Evolutionary conservation across 2,329 filamentous ascomycete species (phyloP), one percentile per base, ranked within the genome.

Genomic region (Aaosphaeria arxii): DNA sequence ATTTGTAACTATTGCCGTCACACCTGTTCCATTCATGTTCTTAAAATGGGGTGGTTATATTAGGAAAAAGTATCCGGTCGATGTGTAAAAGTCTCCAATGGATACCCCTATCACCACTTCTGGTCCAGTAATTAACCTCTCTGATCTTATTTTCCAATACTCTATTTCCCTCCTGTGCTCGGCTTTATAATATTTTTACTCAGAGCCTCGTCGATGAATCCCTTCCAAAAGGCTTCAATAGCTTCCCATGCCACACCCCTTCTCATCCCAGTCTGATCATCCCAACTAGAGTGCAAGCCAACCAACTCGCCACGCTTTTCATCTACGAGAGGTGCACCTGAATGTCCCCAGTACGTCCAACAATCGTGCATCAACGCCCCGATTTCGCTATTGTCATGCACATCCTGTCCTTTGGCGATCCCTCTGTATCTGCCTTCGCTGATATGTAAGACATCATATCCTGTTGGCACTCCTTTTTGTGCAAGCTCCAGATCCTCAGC

Each of bases 331-430:
- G 76, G 77, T 5, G 77, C 78, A 3, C 78, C 77, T 24, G 44
- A 48, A 57, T 81, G 77, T 1, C 78, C 78, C 79, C 78, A 81
- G 58, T 81, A 82, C 1, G 78, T 81, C 78, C 78, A 82, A 48
- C 75, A 77, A 55, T 76, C 73, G 57, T 82, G 79, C 70, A 71
- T 76, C 53, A 81, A 53, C 0, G 72, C 72, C 1, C 78, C 78
- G 45, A 82, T 81, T 28, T 78, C 74, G 1, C 68, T 70, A 52
- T 80, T 80, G 50, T 81, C 75, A 45, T 80, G 73, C 2, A 67
- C 59, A 56, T 81, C 72, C 44, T 70, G 70, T 4, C 53, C 69
- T 7, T 54, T 45, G 1, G 63, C 65, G 43, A 70, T 63, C 0
- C 77, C 77, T 7, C 66, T 62, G 44, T 72, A 78, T 3, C 45